Evolutionary conservation across 1,284 basidiomycete species (phyloP).

Genomic region (Wolfiporia cocos): DNA sequence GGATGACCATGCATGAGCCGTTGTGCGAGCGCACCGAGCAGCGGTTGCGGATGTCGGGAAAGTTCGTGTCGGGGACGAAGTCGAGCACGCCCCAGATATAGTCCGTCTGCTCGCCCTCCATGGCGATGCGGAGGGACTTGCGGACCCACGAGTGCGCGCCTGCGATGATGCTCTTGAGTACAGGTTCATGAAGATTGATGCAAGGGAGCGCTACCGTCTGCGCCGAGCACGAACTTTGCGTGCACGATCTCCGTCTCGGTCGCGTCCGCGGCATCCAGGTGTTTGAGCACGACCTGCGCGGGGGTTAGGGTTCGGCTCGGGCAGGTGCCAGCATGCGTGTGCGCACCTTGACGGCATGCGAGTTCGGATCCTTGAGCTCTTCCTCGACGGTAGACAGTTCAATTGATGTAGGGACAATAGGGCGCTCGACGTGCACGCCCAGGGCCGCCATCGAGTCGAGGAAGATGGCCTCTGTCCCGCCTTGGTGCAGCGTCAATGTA

Average conservation of each 20-base stretch:
- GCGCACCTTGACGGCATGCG: conserved; percentile 55
- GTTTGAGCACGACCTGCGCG: conserved; percentile 30
- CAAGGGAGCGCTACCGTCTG: conserved; percentile 39
- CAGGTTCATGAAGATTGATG: too few species aligned
- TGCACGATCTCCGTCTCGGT: conserved; percentile 36
- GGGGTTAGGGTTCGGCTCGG: too few species aligned
- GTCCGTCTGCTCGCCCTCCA: conserved; percentile 78
- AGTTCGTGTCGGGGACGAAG: conserved; percentile 63
- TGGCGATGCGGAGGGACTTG: conserved; percentile 54
- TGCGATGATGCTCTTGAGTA: too few species aligned
- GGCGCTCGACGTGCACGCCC: conserved; percentile 49
- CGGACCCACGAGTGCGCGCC: conserved; percentile 78
- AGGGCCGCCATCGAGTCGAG: conserved; percentile 50
- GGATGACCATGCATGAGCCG: conserved; percentile 66
- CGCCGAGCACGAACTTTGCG: conserved; percentile 50
- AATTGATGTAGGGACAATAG: conserved; percentile 48
- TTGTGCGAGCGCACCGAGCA: conserved; percentile 54
- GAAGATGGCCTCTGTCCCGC: conserved; percentile 66
- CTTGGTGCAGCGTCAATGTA: conserved; percentile 70
- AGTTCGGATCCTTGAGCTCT: conserved; percentile 34
- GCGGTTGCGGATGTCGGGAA: conserved; percentile 77
- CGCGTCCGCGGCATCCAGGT: conserved; percentile 20
- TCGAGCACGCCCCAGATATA: conserved; percentile 81
- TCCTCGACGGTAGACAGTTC: conserved; percentile 39
- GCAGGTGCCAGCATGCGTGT: too few species aligned